Conservation (phyloP, 306 rosid genomes). For the Mucuna pruriens region DNA sequence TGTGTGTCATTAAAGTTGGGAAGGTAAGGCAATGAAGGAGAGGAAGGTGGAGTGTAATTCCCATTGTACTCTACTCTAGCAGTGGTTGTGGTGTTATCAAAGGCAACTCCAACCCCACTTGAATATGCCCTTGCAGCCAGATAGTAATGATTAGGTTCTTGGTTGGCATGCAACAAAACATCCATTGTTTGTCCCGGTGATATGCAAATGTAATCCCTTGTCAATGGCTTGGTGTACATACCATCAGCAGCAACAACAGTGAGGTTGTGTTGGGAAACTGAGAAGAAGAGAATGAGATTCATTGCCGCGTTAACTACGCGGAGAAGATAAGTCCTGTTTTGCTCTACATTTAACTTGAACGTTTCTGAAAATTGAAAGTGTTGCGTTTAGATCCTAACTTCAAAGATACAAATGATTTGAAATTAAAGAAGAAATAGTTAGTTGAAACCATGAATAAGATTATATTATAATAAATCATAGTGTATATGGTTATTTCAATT, state of each 20-base stretch:
- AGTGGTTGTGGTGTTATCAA: slow-evolving; percentile 51
- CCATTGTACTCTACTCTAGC: slow-evolving; percentile 51
- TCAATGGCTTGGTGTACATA: slow-evolving; percentile 41
- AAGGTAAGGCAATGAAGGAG: slow-evolving; percentile 37
- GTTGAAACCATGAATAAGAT: background rate
- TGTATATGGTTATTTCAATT: too few relatives aligned
- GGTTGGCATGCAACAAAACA: slow-evolving; percentile 49
- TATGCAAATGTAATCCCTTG: slow-evolving; percentile 45
- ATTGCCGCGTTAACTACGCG: slow-evolving; percentile 49
- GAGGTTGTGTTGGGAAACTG: slow-evolving; percentile 52
- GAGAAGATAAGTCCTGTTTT: slow-evolving; percentile 53
- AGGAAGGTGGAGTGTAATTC: slow-evolving; percentile 19
- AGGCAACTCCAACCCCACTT: slow-evolving; percentile 32
- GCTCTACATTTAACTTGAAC: slow-evolving; percentile 45
- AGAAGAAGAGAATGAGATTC: slow-evolving; percentile 53
- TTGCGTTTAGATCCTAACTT: background rate
- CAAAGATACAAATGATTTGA: background rate
- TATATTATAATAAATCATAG: background rate
- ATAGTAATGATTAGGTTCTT: slow-evolving; percentile 45
- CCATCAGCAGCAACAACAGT: slow-evolving; percentile 55
- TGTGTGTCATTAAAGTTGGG: slow-evolving; percentile 42
- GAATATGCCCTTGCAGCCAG: slow-evolving; percentile 49
- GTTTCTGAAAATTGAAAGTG: slow-evolving; percentile 32
- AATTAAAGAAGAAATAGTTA: background rate
- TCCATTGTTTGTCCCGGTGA: slow-evolving; percentile 67